Percentiles rank a stretch among this genome's conserved stretches.
Conservation (phyloP, 257 asterid species). For the Gentiana macrophylla region DNA sequence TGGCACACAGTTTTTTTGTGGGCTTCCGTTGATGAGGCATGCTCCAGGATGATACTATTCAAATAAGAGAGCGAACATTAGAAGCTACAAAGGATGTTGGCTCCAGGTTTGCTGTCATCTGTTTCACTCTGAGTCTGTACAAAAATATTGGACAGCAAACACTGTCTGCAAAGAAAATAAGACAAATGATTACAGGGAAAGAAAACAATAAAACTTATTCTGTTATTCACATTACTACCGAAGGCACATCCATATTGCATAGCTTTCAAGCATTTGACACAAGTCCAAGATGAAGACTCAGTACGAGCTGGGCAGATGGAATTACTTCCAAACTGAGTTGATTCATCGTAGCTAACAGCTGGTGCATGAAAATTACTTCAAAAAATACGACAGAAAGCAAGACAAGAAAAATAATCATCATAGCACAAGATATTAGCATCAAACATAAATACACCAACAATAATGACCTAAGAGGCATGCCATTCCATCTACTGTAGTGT, state of each 20-base stretch:
- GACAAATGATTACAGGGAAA: too few species aligned
- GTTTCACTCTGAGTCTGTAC: too few species aligned
- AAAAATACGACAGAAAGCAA: slow-evolving; percentile 24
- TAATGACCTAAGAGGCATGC: too few species aligned
- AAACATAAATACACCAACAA: slow-evolving; percentile 7
- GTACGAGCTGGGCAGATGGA: slow-evolving; percentile 26
- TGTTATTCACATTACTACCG: slow-evolving; percentile 26
- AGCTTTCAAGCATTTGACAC: slow-evolving; percentile 32
- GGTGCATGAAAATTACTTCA: slow-evolving; percentile 24
- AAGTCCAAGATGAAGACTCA: slow-evolving; percentile 21
- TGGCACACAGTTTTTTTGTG: slow-evolving; percentile 23
- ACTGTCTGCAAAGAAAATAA: not conserved
- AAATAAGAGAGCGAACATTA: not conserved
- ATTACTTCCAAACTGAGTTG: slow-evolving; percentile 12
- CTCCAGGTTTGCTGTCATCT: too few species aligned
- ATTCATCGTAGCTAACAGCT: slow-evolving; percentile 16
- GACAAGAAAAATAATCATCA: slow-evolving; percentile 26
- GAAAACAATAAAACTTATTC: slow-evolving; percentile 9
- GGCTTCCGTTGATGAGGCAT: slow-evolving; percentile 24
- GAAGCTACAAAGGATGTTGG: too few species aligned
- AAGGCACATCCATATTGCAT: slow-evolving; percentile 28
- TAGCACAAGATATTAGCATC: slow-evolving; percentile 20
- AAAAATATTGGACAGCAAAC: not conserved
- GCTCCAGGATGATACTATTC: slow-evolving; percentile 27
- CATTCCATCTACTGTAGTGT: too few species aligned